Conservation (phyloP, 2,329 filamentous ascomycete species). For the Tolypocladium endophyticum region DNA sequence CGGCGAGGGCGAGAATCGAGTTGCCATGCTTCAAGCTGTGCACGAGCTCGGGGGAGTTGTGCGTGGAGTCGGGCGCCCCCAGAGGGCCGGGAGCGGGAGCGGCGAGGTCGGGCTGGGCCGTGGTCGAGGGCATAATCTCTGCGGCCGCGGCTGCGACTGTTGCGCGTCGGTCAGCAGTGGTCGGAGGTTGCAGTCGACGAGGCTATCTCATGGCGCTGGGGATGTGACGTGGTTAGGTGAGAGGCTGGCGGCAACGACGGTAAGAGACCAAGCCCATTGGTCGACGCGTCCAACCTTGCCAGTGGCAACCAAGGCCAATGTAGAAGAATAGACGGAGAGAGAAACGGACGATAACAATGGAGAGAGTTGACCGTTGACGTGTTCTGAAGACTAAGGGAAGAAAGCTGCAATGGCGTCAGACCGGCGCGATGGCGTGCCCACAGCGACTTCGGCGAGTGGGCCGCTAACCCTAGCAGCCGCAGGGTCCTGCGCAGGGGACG, state of each 20-base stretch:
- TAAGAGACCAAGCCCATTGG: background rate
- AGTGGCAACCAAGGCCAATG: background rate
- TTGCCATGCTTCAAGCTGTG: conserved; percentile 69
- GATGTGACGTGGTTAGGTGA: background rate
- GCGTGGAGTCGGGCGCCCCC: conserved; percentile 8
- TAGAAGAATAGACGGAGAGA: background rate
- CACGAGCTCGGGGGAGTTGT: conserved; percentile 47
- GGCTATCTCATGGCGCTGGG: background rate
- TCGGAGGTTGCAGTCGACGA: background rate
- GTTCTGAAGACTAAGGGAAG: background rate
- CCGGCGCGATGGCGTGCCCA: background rate
- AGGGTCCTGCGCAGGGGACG: background rate
- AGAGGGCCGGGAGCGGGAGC: conserved; percentile 5
- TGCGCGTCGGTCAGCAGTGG: background rate
- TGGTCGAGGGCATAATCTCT: conserved; percentile 6
- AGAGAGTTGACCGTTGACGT: background rate
- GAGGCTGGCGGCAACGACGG: background rate
- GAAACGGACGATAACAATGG: background rate
- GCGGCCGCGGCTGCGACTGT: background rate
- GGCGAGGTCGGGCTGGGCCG: conserved; percentile 5
- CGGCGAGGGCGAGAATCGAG: conserved; percentile 72
- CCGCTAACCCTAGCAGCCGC: background rate
- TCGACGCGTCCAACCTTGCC: background rate
- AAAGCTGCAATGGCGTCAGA: conserved; percentile 8
- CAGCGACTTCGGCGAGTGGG: conserved; percentile 2